Evolutionary conservation across 306 rosid genomes (phyloP).

Genomic region (Elaeagnus macrophylla): DNA sequence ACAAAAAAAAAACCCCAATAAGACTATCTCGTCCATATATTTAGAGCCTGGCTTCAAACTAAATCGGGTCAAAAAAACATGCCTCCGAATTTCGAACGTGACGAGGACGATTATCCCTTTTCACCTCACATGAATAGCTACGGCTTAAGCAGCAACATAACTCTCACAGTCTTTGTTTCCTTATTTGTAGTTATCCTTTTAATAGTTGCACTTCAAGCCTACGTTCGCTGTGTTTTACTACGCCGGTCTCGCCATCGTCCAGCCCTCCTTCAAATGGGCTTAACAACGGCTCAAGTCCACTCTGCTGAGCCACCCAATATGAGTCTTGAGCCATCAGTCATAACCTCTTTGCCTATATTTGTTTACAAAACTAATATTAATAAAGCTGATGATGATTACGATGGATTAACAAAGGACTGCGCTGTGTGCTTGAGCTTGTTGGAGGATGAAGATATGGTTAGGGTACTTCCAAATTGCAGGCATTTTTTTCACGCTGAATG

Average conservation of each 20-base stretch:
- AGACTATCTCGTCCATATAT: no score
- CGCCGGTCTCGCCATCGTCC: slow-evolving; percentile 59
- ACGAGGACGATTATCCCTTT: background rate
- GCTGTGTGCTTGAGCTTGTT: slow-evolving; percentile 45
- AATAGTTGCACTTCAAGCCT: slow-evolving; percentile 62
- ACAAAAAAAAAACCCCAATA: no score
- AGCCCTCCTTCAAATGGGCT: slow-evolving; percentile 33
- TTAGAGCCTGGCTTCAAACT: no score
- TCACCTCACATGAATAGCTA: background rate
- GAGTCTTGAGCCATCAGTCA: slow-evolving; percentile 34
- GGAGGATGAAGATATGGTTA: slow-evolving; percentile 34
- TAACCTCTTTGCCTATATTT: slow-evolving; percentile 39
- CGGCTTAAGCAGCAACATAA: slow-evolving; percentile 45
- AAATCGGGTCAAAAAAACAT: no score
- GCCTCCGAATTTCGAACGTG: background rate
- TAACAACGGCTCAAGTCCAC: slow-evolving; percentile 19
- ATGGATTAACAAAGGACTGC: slow-evolving; percentile 23
- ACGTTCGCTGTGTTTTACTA: slow-evolving; percentile 46
- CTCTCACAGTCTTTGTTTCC: slow-evolving; percentile 47
- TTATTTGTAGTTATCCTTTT: slow-evolving; percentile 41
- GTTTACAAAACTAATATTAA: slow-evolving; percentile 9
- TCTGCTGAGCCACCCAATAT: slow-evolving; percentile 18
- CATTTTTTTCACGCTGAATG: slow-evolving; percentile 51
- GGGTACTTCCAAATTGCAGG: slow-evolving; percentile 50
- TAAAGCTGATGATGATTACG: background rate